phyloP scores from a whole-genome alignment of 345 rosid species.

The Pistacia integerrima region DNA sequence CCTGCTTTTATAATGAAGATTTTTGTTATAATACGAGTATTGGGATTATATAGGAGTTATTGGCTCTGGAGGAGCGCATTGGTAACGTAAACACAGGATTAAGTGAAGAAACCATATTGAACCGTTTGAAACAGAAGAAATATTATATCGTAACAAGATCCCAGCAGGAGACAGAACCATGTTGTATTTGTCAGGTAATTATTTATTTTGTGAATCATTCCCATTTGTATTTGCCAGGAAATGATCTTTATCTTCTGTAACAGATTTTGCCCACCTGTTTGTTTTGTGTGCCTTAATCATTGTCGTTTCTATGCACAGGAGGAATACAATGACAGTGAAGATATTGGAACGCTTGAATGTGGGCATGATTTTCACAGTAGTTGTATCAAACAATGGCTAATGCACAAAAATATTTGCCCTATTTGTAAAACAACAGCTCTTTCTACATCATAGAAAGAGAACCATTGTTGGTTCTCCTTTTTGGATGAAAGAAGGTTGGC shows the following conservation, averaged over 20 bases:
- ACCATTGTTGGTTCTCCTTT: conserved; percentile 21
- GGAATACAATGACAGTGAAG: conserved; percentile 65
- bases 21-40: conserved; percentile 6
- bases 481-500: conserved; percentile 1
- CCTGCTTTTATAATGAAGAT: not conserved
- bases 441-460: conserved; percentile 33
- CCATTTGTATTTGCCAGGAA: conserved; percentile 39
- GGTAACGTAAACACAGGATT: conserved; percentile 91
- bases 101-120: conserved; percentile 62
- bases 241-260: not conserved
- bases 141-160: conserved; percentile 22
- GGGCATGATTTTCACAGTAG: conserved; percentile 72
- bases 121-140: conserved; percentile 48
- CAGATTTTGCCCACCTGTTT: not conserved
- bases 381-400: conserved; percentile 83
- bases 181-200: conserved; percentile 86
- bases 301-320: conserved; percentile 53
- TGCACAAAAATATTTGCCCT: conserved; percentile 83
- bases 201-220: not conserved
- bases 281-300: conserved; percentile 1
- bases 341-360: conserved; percentile 71
- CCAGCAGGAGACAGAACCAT: conserved; percentile 68
- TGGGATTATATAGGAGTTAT: conserved; percentile 58
- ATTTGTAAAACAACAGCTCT: conserved; percentile 81
- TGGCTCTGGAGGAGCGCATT: conserved; percentile 87